Conservation (phyloP, 225 moss, liverwort and hornwort species). For the Sphagnum tenellum region DNA sequence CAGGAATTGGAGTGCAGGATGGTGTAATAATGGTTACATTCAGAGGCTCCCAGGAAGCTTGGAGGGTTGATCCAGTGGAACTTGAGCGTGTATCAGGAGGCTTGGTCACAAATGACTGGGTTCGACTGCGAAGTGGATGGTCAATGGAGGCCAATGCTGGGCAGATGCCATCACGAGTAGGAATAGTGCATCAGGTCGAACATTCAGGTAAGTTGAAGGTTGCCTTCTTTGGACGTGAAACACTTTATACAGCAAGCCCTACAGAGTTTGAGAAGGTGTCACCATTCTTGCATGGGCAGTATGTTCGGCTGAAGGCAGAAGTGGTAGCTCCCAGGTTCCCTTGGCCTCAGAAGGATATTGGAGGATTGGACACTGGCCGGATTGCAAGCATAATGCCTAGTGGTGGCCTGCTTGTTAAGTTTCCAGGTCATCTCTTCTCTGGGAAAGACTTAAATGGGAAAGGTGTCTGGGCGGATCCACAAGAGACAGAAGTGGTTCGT, state of each 20-base stretch:
- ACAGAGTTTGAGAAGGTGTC: conserved; percentile 61
- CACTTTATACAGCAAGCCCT: conserved; percentile 63
- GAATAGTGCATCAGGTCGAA: conserved; percentile 71
- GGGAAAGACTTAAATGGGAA: conserved; percentile 10
- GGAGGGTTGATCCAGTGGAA: conserved; percentile 87
- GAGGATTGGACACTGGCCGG: conserved; percentile 83
- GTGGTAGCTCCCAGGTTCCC: conserved; percentile 62
- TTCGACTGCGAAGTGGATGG: conserved; percentile 53
- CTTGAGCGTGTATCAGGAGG: conserved; percentile 78
- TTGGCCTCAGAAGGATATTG: conserved; percentile 61
- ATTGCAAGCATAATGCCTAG: conserved; percentile 62
- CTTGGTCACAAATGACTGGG: conserved; percentile 79
- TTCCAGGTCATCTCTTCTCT: conserved; percentile 80
- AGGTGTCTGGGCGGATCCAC: conserved; percentile 90
- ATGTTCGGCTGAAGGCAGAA: conserved; percentile 58
- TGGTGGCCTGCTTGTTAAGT: conserved; percentile 76
- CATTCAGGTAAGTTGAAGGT: conserved; percentile 68
- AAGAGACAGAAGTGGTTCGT: conserved; percentile 75
- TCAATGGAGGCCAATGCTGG: conserved; percentile 30
- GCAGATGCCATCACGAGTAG: conserved; percentile 56
- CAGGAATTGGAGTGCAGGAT: conserved; percentile 56
- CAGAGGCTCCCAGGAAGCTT: conserved; percentile 63
- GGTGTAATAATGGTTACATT: conserved; percentile 60
- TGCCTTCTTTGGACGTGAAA: conserved; percentile 75
- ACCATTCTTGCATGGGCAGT: conserved; percentile 53